These are phyloP conservation scores for Nothomitra cinnamomea DNA, from an alignment of 2,329 filamentous ascomycete species.

Conservation along the genomic window DNA sequence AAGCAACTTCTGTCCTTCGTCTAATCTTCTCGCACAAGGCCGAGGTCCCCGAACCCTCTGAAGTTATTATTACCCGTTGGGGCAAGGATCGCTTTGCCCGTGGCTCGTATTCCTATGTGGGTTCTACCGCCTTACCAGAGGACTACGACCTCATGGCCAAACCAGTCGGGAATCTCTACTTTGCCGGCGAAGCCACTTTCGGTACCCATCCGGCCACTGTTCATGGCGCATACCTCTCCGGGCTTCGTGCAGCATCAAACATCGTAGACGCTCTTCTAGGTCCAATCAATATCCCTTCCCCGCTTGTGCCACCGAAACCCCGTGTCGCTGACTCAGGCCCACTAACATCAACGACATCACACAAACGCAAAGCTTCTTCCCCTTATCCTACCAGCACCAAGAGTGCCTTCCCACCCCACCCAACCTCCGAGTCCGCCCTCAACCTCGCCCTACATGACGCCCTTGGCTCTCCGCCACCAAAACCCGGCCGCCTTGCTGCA, in stretches of 20 bases:
- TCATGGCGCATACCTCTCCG: conserved; percentile 89
- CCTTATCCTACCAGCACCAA: conserved; percentile 19
- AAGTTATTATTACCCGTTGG: conserved; percentile 87
- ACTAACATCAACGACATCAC: background rate
- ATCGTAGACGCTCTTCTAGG: conserved; percentile 67
- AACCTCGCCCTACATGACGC: conserved; percentile 36
- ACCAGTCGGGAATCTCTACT: conserved; percentile 72
- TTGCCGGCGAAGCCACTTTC: conserved; percentile 92
- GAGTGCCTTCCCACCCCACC: conserved; percentile 22
- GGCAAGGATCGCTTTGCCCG: conserved; percentile 77
- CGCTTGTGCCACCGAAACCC: conserved; percentile 54
- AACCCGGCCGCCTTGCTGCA: conserved; percentile 54
- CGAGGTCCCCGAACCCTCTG: conserved; percentile 58
- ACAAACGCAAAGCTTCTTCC: conserved; percentile 37
- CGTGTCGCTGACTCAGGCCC: conserved; percentile 20
- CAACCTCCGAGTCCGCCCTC: conserved; percentile 39
- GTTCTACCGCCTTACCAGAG: conserved; percentile 60
- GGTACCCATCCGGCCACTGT: conserved; percentile 93
- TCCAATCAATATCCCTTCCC: conserved; percentile 58
- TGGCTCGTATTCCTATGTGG: conserved; percentile 90
- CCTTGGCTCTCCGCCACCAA: conserved; percentile 59
- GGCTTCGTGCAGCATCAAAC: conserved; percentile 75
- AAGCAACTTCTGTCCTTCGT: conserved; percentile 64
- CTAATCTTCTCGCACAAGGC: conserved; percentile 46
- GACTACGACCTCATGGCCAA: conserved; percentile 90